Evolutionary conservation across 257 asterid genomes (phyloP).

Genomic region (Solanum gracilifrons): DNA sequence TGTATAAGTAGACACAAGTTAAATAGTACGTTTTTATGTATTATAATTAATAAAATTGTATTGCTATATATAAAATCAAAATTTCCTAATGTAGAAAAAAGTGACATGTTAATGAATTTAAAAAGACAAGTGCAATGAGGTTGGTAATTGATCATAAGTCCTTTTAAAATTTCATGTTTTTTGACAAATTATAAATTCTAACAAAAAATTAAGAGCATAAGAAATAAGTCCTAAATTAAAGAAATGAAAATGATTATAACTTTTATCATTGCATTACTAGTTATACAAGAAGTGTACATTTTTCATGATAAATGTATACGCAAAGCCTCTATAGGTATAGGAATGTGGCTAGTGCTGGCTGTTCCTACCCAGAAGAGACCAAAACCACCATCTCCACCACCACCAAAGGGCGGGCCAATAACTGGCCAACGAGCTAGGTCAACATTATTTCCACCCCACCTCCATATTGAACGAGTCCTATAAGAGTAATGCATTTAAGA

Average conservation of each 20-base stretch:
- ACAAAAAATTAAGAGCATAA: background rate
- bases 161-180: background rate
- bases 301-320: background rate
- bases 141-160: too few species aligned
- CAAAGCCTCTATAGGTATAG: background rate
- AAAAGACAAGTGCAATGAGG: too few species aligned
- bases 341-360: background rate
- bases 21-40: too few species aligned
- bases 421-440: background rate
- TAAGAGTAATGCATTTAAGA: background rate
- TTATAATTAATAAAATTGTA: background rate
- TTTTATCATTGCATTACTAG: background rate
- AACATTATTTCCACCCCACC: background rate
- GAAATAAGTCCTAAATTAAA: background rate
- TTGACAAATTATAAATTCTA: background rate
- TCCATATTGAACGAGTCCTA: background rate
- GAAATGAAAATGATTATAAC: background rate
- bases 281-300: background rate
- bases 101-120: too few species aligned
- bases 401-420: background rate
- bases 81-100: background rate
- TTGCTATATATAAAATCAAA: background rate
- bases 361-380: background rate
- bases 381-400: background rate
- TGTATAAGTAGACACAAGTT: too few species aligned